Evolutionary conservation across 1,284 basidiomycete genomes (phyloP).

Genomic region (Leccinum solheimii): DNA sequence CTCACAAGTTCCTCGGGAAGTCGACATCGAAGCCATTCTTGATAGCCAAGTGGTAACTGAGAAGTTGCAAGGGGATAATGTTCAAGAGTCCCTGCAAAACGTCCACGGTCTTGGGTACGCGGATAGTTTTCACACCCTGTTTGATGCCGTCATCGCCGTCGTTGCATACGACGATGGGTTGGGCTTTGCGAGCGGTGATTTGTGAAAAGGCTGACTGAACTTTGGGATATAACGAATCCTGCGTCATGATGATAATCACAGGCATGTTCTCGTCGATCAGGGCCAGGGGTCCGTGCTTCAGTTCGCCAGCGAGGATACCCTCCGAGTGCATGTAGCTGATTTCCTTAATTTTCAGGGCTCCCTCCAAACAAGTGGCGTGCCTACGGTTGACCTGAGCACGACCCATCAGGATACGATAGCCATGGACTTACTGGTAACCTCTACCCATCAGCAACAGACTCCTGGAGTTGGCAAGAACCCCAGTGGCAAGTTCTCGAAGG

Average conservation of each 20-base stretch:
- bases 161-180: slow-evolving; percentile 95
- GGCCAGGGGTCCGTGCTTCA: slow-evolving; percentile 98
- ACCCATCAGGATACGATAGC: too few relatives aligned
- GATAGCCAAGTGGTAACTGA: slow-evolving; percentile 96
- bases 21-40: slow-evolving; percentile 97
- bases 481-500: slow-evolving; percentile 83
- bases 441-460: slow-evolving; percentile 97
- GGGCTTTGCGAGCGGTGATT: slow-evolving; percentile 96
- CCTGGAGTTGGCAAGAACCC: slow-evolving; percentile 78
- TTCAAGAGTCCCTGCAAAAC: slow-evolving; percentile 96
- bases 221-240: slow-evolving; percentile 98
- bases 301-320: slow-evolving; percentile 94
- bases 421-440: slow-evolving; percentile 81
- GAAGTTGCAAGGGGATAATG: slow-evolving; percentile 93
- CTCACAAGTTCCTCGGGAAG: slow-evolving; percentile 94
- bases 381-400: slow-evolving; percentile 34
- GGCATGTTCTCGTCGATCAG: slow-evolving; percentile 98
- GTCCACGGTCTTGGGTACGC: slow-evolving; percentile 93
- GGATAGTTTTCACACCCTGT: slow-evolving; percentile 79
- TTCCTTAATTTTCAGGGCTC: slow-evolving; percentile 99
- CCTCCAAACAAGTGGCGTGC: slow-evolving; percentile 96
- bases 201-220: slow-evolving; percentile 95
- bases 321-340: slow-evolving; percentile 93
- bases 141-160: slow-evolving; percentile 87
- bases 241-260: slow-evolving; percentile 98